Evolutionary conservation across 441 rosid genomes (phyloP), one percentile per base, ranked within the genome.

Genomic region (Populus tomentosa): DNA sequence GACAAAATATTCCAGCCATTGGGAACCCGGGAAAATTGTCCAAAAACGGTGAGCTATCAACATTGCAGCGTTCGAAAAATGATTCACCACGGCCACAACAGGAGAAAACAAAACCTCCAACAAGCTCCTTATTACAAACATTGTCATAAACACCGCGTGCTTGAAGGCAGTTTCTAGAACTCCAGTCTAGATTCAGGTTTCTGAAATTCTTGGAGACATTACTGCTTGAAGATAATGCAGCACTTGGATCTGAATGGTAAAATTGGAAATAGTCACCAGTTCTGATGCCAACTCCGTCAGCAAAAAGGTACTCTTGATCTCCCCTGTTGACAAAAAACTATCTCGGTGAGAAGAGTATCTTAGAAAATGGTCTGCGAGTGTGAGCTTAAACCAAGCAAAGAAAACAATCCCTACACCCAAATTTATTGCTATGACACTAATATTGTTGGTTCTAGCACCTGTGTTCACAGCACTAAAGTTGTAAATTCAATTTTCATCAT

Each of bases 31-130:
- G 94, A 72, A 89, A 91, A 85, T 90, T 93, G 69, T 91, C 88
- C 76, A 81, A 50, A 72, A 95, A 81, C 0, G 98, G 97, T 10
- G 85, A 86, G 82, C 88, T 84, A 53, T 95, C 90, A 3, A 82
- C 87, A 18, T 90, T 82, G 69, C 5, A 70, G 6, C 78, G 70
- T n/a, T 81, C 86, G 56, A 89, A 89, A 86, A 89, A 89, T 1
- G 85, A 75, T 9, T 79, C 83, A 14, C 93, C 88, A 0, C 98
- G 94, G 42, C 90, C 88, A 21, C 75, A 69, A 75, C 90, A 88
- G 2, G 87, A 77, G 73, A 93, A 89, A 33, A 90, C 84, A 75
- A 91, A 88, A 56, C 98, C 94, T 79, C 98, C 98, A 36, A 91
- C 70, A 32, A 86, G 82, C 82, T 89, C 90, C 62, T 53, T 73